Percentiles rank a stretch among this genome's conserved stretches.
Evolutionary conservation across 1,284 basidiomycete genomes (phyloP).

Genomic region (Leccinum angustisporum): DNA sequence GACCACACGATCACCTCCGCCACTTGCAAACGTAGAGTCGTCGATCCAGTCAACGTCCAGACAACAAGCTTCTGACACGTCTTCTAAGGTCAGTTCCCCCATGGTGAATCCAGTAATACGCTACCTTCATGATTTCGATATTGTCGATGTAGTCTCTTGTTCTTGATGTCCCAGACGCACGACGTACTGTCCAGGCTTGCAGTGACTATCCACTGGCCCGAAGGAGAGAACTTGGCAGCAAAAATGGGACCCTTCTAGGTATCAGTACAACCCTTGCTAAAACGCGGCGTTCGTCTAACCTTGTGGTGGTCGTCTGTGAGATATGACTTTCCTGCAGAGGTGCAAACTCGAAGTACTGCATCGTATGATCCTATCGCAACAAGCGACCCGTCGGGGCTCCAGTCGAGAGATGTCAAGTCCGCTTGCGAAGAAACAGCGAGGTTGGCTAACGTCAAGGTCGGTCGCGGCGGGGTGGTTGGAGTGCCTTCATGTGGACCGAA

Average conservation of each 20-base stretch:
- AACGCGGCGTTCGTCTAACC: slow-evolving; percentile 41
- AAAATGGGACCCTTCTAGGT: slow-evolving; percentile 69
- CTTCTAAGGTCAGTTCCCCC: slow-evolving; percentile 13
- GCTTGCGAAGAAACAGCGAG: slow-evolving; percentile 46
- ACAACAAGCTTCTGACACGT: slow-evolving; percentile 55
- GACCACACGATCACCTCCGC: slow-evolving; percentile 69
- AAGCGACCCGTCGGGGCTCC: slow-evolving; percentile 70
- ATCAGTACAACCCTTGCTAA: slow-evolving; percentile 13
- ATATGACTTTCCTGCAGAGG: slow-evolving; percentile 54
- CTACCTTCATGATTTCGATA: slow-evolving; percentile 66
- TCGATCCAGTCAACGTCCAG: slow-evolving; percentile 81
- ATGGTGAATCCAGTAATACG: slow-evolving; percentile 15
- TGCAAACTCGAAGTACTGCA: slow-evolving; percentile 63
- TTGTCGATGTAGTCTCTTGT: slow-evolving; percentile 58
- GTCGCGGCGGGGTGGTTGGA: slow-evolving; percentile 22
- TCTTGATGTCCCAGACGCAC: slow-evolving; percentile 75
- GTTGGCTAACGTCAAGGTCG: slow-evolving; percentile 51
- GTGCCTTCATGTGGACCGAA: slow-evolving; percentile 37
- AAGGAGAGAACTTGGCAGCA: slow-evolving; percentile 67
- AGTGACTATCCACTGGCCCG: slow-evolving; percentile 66
- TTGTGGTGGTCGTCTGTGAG: slow-evolving; percentile 61
- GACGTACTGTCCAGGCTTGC: slow-evolving; percentile 74
- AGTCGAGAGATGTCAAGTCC: slow-evolving; percentile 72
- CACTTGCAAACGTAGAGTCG: slow-evolving; percentile 69
- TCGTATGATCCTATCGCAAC: slow-evolving; percentile 78